phyloP scores from a whole-genome alignment of 2,329 filamentous ascomycete species.

The Clarireedia hainanense region DNA sequence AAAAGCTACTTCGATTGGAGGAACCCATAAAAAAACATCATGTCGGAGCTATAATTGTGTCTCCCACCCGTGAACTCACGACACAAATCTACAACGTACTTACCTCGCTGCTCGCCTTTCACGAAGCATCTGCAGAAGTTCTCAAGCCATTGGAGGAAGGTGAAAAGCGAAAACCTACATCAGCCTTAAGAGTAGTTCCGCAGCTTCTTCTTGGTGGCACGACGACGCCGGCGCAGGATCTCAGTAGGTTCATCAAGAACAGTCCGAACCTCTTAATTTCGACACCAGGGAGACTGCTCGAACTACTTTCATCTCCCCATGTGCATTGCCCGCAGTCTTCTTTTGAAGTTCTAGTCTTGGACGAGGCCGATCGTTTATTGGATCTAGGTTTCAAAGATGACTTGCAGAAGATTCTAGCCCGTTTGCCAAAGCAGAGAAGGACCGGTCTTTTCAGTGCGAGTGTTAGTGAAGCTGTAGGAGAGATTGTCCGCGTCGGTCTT shows the following conservation, averaged over 20 bases:
- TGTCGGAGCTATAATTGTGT: constrained; percentile 83
- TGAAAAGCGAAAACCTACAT: constrained; percentile 41
- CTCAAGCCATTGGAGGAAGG: constrained; percentile 47
- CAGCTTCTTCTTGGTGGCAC: constrained; percentile 82
- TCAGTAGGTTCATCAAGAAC: constrained; percentile 74
- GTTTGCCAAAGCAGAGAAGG: constrained; percentile 83
- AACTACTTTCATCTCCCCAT: constrained; percentile 77
- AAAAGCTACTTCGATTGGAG: constrained; percentile 71
- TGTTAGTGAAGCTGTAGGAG: constrained; percentile 89
- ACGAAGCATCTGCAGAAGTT: constrained; percentile 65
- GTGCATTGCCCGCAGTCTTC: constrained; percentile 82
- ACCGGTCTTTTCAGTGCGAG: constrained; percentile 93
- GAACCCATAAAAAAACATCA: constrained; percentile 85
- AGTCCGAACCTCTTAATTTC: constrained; percentile 86
- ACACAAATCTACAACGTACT: constrained; percentile 84
- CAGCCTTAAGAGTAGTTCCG: constrained; percentile 58
- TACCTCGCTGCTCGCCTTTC: constrained; percentile 69
- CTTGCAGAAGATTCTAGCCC: constrained; percentile 73
- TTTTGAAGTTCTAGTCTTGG: constrained; percentile 86
- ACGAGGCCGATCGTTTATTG: constrained; percentile 87
- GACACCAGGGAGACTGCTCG: constrained; percentile 82
- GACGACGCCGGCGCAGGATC: constrained; percentile 74
- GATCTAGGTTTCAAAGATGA: constrained; percentile 94
- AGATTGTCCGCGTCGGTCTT: constrained; percentile 85
- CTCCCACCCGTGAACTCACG: constrained; percentile 87